phyloP scores from a whole-genome alignment of 345 rosid species.

The Hibiscus syriacus region DNA sequence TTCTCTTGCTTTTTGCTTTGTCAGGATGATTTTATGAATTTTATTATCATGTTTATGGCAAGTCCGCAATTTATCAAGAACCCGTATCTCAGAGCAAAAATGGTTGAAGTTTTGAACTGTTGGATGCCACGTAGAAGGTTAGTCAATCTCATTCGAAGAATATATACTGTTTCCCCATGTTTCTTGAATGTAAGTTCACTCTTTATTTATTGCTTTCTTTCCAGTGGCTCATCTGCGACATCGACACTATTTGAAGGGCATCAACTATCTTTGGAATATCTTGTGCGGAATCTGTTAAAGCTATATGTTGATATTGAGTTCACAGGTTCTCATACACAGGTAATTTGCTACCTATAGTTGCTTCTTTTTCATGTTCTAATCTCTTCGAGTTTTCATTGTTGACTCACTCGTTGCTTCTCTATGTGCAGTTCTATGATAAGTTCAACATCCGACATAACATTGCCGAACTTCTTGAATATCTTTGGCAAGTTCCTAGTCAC shows the following conservation, averaged over 20 bases:
- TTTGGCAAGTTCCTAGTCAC: slow-evolving; percentile 99
- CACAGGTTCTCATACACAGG: slow-evolving; percentile 99
- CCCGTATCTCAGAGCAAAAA: slow-evolving; percentile 95
- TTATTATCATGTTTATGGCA: slow-evolving; percentile 96
- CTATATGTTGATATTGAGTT: slow-evolving; percentile 99
- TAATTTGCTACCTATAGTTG: slow-evolving; percentile 20
- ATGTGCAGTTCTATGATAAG: slow-evolving; percentile 90
- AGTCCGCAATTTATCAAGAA: slow-evolving; percentile 82
- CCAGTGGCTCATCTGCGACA: slow-evolving; percentile 81
- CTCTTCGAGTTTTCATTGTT: neutral
- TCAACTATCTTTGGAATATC: slow-evolving; percentile 82
- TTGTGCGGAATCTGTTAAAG: slow-evolving; percentile 95
- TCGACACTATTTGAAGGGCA: slow-evolving; percentile 89
- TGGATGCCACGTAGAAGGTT: slow-evolving; percentile 98
- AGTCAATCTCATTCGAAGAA: slow-evolving; percentile 7
- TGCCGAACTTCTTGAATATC: slow-evolving; percentile 93
- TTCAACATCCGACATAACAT: slow-evolving; percentile 96
- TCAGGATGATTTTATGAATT: slow-evolving; percentile 98
- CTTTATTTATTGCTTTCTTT: slow-evolving; percentile 13
- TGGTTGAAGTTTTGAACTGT: slow-evolving; percentile 98
- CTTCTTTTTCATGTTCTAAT: neutral
- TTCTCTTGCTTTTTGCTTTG: slow-evolving; percentile 17
- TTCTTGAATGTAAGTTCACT: slow-evolving; percentile 1
- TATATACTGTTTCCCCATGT: slow-evolving; percentile 6
- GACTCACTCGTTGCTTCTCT: slow-evolving; percentile 3